Evolutionary conservation across 441 rosid genomes (phyloP).

Genomic region (Bruguiera hainesii): DNA sequence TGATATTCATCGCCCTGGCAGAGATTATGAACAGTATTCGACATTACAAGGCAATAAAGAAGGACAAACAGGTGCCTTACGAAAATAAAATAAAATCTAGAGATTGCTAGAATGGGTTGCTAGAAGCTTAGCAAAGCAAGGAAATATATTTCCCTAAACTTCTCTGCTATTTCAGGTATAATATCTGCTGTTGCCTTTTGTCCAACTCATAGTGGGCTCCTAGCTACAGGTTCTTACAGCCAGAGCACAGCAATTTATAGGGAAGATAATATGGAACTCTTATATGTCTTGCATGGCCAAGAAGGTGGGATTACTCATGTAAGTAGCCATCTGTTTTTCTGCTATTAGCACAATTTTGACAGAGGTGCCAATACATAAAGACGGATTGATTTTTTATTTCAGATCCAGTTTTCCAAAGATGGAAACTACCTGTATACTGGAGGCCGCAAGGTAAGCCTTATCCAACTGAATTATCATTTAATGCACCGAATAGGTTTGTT

Average conservation of each 20-base stretch:
- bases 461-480: background rate
- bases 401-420: slow-evolving; percentile 94
- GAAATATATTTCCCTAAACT: slow-evolving; percentile 4
- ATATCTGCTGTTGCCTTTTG: slow-evolving; percentile 82
- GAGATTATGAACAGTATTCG: slow-evolving; percentile 74
- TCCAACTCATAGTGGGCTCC: slow-evolving; percentile 73
- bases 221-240: slow-evolving; percentile 90
- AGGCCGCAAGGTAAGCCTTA: slow-evolving; percentile 70
- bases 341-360: slow-evolving; percentile 11
- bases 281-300: slow-evolving; percentile 90
- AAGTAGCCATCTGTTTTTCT: slow-evolving; percentile 30
- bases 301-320: slow-evolving; percentile 96
- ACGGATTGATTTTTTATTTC: slow-evolving; percentile 22
- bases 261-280: slow-evolving; percentile 95
- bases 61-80: slow-evolving; percentile 71
- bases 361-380: slow-evolving; percentile 16
- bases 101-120: background rate
- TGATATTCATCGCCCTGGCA: slow-evolving; percentile 93
- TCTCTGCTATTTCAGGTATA: slow-evolving; percentile 52
- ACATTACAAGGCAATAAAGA: slow-evolving; percentile 82
- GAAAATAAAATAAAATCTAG: background rate
- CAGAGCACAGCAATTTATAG: slow-evolving; percentile 78
- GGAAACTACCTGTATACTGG: slow-evolving; percentile 92
- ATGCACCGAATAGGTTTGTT: background rate
- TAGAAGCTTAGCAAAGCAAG: slow-evolving; percentile 5